Conservation (phyloP, 2,329 filamentous ascomycete genomes). For the Sporothrix pseudoabietina region DNA sequence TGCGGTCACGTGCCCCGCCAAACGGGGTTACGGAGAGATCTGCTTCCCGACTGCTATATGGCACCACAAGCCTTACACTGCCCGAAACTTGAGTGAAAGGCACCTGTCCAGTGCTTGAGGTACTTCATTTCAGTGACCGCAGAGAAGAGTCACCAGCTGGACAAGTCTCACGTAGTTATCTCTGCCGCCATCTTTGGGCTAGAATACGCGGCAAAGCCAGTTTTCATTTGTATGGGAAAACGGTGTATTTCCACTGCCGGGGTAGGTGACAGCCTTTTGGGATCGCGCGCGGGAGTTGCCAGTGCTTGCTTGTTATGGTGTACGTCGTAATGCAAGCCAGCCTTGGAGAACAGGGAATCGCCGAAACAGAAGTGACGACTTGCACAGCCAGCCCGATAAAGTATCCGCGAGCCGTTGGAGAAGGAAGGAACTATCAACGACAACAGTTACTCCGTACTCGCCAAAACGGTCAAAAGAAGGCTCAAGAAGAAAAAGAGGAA, state of each 20-base stretch:
- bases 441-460: neutral
- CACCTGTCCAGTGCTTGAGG: neutral
- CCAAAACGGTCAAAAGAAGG: neutral
- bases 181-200: neutral
- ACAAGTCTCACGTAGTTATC: neutral
- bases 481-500: neutral
- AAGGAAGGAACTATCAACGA: neutral
- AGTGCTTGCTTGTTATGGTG: neutral
- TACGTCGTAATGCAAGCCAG: constrained; percentile 3
- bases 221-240: neutral
- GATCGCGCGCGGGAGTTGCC: neutral
- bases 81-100: neutral
- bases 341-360: neutral
- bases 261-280: neutral
- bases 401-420: neutral
- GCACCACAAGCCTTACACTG: neutral
- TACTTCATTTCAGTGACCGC: neutral
- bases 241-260: neutral
- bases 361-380: neutral
- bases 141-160: neutral
- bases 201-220: too few species aligned
- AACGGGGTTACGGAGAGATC: constrained; percentile 25
- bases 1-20: constrained; percentile 19
- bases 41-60: constrained; percentile 10
- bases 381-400: neutral